These are phyloP conservation scores for Xerocomus potaroensis DNA, from an alignment of 768 basidiomycete genomes.

Conservation along the genomic window DNA sequence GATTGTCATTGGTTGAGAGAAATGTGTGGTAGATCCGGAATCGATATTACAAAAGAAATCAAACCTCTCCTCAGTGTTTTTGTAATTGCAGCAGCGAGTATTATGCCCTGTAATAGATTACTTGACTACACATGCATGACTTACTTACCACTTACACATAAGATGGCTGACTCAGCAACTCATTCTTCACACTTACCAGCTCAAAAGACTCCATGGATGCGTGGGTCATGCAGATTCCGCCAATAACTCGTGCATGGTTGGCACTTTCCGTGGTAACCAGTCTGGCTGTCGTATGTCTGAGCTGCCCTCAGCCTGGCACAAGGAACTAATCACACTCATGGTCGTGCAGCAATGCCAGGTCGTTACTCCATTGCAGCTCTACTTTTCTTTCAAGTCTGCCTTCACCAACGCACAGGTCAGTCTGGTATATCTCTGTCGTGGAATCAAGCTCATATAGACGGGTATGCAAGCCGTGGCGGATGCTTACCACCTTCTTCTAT, in stretches of 20 bases:
- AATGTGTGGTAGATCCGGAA: too few species aligned
- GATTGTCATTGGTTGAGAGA: too few species aligned
- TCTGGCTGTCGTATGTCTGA: slow-evolving; percentile 75
- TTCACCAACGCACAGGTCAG: slow-evolving; percentile 72
- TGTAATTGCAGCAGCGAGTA: too few species aligned
- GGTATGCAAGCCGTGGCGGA: slow-evolving; percentile 70
- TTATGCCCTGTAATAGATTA: too few species aligned
- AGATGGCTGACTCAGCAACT: slow-evolving; percentile 19
- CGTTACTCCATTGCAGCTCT: slow-evolving; percentile 86
- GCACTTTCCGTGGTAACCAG: slow-evolving; percentile 74
- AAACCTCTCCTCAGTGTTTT: too few species aligned
- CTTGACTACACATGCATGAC: too few species aligned
- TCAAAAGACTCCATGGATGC: too few species aligned
- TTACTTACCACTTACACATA: too few species aligned
- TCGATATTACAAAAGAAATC: too few species aligned
- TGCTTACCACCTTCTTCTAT: slow-evolving; percentile 90
- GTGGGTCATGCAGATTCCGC: slow-evolving; percentile 89
- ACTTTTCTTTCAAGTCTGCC: slow-evolving; percentile 85
- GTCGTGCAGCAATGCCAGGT: slow-evolving; percentile 80
- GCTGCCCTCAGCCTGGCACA: neutral
- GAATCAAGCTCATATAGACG: slow-evolving; percentile 11
- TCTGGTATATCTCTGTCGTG: neutral
- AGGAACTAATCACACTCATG: slow-evolving; percentile 4
- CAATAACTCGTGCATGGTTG: slow-evolving; percentile 86
- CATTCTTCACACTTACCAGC: too few species aligned